Evolutionary conservation across 208 protist genomes (phyloP).

Genomic region (Crithidia sp.): DNA sequence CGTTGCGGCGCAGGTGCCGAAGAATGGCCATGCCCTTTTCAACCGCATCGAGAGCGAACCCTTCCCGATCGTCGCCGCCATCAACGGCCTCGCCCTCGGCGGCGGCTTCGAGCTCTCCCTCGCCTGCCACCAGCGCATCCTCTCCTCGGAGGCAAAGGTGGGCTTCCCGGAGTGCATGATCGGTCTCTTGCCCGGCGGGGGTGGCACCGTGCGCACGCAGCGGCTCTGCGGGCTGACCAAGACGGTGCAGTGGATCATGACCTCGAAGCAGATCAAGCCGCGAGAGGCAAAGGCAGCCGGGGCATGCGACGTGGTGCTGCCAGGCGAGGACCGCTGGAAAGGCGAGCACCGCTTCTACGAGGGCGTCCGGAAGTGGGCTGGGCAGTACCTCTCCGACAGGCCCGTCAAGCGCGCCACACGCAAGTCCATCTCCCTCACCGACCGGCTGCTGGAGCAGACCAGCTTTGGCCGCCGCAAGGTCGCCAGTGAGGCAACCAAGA

Average conservation of each 20-base stretch:
- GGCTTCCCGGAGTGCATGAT: slow-evolving; percentile 93
- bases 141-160: slow-evolving; percentile 60
- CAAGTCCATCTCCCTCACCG: slow-evolving; percentile 52
- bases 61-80: slow-evolving; percentile 92
- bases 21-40: slow-evolving; percentile 64
- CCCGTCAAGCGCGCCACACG: slow-evolving; percentile 49
- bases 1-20: slow-evolving; percentile 41
- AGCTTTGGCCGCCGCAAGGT: slow-evolving; percentile 68
- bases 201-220: slow-evolving; percentile 95
- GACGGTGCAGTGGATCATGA: slow-evolving; percentile 90
- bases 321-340: slow-evolving; percentile 52
- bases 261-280: slow-evolving; percentile 72
- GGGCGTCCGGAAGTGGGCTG: slow-evolving; percentile 63
- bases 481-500: slow-evolving; percentile 56
- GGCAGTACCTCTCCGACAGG: slow-evolving; percentile 60
- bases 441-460: slow-evolving; percentile 64
- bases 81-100: slow-evolving; percentile 94
- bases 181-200: slow-evolving; percentile 93
- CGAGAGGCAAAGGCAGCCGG: slow-evolving; percentile 81
- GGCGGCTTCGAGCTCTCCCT: slow-evolving; percentile 95
- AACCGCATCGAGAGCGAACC: slow-evolving; percentile 61
- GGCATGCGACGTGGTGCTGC: slow-evolving; percentile 65
- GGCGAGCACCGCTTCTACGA: slow-evolving; percentile 82
- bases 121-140: slow-evolving; percentile 91
- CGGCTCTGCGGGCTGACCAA: slow-evolving; percentile 88